Percentiles rank a stretch among this genome's conserved stretches.
phyloP scores from a whole-genome alignment of 495 filamentous ascomycete species.

The Penicillium paradoxum region DNA sequence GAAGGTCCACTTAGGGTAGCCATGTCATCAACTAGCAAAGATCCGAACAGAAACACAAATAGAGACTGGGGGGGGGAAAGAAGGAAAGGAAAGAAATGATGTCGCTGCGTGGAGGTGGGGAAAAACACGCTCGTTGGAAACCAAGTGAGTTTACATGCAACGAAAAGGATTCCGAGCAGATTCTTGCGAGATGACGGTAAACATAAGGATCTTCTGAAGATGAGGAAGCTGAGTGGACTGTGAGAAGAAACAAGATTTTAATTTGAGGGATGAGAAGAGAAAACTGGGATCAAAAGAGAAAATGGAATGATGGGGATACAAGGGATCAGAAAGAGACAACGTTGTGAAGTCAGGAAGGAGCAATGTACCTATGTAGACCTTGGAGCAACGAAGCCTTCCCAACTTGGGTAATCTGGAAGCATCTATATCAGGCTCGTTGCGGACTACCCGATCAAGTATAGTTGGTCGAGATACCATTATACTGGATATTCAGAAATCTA shows the following conservation, averaged over 20 bases:
- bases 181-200: constrained; percentile 5
- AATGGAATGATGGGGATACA: background rate
- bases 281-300: constrained; percentile 5
- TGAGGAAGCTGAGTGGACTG: background rate
- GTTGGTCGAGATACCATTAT: background rate
- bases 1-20: constrained; percentile 25
- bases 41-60: constrained; percentile 3
- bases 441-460: background rate
- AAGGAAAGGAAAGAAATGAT: background rate
- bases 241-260: constrained; percentile 9
- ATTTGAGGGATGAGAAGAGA: constrained; percentile 7
- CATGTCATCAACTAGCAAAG: constrained; percentile 18
- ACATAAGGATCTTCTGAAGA: constrained; percentile 21
- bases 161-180: constrained; percentile 11
- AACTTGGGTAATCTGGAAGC: background rate
- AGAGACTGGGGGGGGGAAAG: background rate
- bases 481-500: background rate
- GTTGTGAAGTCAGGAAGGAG: background rate
- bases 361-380: background rate
- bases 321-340: background rate
- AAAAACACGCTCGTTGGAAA: constrained; percentile 17
- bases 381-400: background rate
- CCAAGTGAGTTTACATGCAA: constrained; percentile 27
- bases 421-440: background rate
- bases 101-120: constrained; percentile 2